Evolutionary conservation across 345 rosid genomes (phyloP).

Genomic region (Salix brachista): DNA sequence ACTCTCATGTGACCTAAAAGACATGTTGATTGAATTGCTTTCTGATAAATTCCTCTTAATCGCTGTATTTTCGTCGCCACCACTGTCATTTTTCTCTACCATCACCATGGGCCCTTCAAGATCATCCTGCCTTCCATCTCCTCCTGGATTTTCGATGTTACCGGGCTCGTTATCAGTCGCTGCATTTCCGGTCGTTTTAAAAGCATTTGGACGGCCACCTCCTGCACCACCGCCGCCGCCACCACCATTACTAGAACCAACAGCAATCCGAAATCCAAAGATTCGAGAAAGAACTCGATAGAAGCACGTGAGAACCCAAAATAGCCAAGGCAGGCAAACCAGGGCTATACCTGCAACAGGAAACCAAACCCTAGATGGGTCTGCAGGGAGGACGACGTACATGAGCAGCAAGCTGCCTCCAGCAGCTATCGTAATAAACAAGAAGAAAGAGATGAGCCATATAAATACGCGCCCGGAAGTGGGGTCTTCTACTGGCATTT

Average conservation of each 20-base stretch:
- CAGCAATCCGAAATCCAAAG: constrained; percentile 51
- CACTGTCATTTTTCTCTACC: constrained; percentile 1
- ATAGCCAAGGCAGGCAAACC: constrained; percentile 78
- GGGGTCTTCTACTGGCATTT: constrained; percentile 73
- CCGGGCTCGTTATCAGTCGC: neutral
- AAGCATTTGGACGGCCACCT: neutral
- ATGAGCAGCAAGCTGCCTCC: constrained; percentile 63
- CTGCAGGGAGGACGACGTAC: constrained; percentile 49
- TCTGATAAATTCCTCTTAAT: neutral
- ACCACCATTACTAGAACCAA: constrained; percentile 28
- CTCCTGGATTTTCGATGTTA: neutral
- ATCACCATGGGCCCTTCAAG: constrained; percentile 4
- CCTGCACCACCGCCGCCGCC: constrained; percentile 24
- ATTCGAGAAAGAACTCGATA: constrained; percentile 59
- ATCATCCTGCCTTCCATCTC: neutral
- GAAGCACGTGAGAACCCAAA: constrained; percentile 56
- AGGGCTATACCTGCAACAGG: constrained; percentile 54
- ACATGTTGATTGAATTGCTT: constrained; percentile 7
- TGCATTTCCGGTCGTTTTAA: neutral
- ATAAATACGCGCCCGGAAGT: constrained; percentile 51
- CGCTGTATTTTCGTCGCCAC: neutral
- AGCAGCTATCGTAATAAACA: constrained; percentile 37
- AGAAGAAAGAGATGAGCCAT: constrained; percentile 50
- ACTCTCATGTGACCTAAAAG: constrained; percentile 34
- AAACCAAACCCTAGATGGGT: constrained; percentile 42